These are phyloP conservation scores for Endotrypanum monterogeii DNA, from an alignment of 208 protist species.

Conservation along the genomic window DNA sequence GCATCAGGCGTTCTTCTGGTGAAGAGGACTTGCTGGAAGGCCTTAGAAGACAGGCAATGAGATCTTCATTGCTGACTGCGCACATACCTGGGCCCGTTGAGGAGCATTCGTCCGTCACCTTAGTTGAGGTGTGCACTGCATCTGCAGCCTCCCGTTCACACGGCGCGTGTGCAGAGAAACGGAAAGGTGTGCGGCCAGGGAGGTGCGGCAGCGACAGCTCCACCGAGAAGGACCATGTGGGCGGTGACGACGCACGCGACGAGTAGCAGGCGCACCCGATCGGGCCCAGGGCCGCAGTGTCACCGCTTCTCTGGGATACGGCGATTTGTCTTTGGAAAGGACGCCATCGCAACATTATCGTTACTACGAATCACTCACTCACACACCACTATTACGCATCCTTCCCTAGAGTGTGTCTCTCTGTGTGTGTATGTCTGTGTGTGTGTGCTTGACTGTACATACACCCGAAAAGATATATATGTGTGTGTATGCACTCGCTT, in stretches of 20 bases:
- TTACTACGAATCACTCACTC: too few relatives aligned
- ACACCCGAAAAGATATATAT: not conserved
- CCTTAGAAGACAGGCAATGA: not conserved
- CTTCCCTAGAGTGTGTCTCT: not conserved
- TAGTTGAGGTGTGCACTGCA: not conserved
- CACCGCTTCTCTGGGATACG: not conserved
- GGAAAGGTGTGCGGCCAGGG: constrained; percentile 14
- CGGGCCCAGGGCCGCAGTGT: not conserved
- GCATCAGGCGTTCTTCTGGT: not conserved
- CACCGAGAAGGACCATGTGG: constrained; percentile 14
- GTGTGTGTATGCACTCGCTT: too few relatives aligned
- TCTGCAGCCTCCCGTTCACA: not conserved
- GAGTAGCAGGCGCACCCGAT: not conserved
- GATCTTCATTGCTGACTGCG: not conserved
- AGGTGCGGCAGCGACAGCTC: constrained; percentile 26
- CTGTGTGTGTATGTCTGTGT: constrained; percentile 1
- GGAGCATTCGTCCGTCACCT: not conserved
- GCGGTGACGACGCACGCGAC: not conserved
- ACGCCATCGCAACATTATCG: not conserved
- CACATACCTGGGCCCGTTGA: not conserved
- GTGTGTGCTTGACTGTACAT: not conserved
- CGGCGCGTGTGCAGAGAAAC: not conserved
- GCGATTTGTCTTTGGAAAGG: not conserved
- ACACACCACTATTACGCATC: too few relatives aligned
- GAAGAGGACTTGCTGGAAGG: not conserved